These are phyloP conservation scores for Cladosporium sp. DNA, from an alignment of 2,329 filamentous ascomycete species.

Conservation along the genomic window DNA sequence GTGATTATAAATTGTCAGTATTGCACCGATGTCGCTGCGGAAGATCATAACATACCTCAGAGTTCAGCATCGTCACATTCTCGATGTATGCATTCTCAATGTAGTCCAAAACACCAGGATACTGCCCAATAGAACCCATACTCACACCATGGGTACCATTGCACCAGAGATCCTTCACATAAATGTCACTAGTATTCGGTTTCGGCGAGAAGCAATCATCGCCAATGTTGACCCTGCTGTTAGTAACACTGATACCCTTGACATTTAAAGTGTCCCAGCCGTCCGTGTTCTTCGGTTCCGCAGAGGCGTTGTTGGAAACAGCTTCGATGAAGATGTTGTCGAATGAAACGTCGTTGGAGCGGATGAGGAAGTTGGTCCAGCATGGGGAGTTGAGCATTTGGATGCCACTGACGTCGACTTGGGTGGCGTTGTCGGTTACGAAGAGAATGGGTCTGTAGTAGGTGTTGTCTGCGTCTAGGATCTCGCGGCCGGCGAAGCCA, in stretches of 20 bases:
- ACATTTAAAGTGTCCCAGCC: conserved; percentile 59
- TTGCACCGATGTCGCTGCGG: too few species aligned
- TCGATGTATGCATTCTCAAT: conserved; percentile 46
- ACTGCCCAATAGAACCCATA: conserved; percentile 49
- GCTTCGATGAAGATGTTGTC: conserved; percentile 53
- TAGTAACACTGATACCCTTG: conserved; percentile 43
- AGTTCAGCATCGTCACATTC: conserved; percentile 40
- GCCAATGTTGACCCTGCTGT: conserved; percentile 39
- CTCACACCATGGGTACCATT: conserved; percentile 48
- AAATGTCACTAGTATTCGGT: conserved; percentile 55
- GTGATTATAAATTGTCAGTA: too few species aligned
- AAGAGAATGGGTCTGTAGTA: conserved; percentile 58
- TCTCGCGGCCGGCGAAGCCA: conserved; percentile 43
- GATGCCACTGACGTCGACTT: conserved; percentile 54
- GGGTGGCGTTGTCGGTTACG: conserved; percentile 57
- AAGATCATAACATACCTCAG: conserved; percentile 41
- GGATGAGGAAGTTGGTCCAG: conserved; percentile 60
- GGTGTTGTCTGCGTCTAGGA: conserved; percentile 45
- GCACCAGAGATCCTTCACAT: conserved; percentile 50
- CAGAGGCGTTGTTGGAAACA: conserved; percentile 45
- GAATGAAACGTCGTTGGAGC: conserved; percentile 51
- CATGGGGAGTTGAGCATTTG: conserved; percentile 57
- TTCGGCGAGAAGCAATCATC: conserved; percentile 58
- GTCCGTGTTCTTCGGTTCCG: conserved; percentile 55
- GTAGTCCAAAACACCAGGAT: conserved; percentile 45